These are phyloP conservation scores for Pisolithus tinctorius DNA, from an alignment of 768 basidiomycete genomes.

Conservation along the genomic window DNA sequence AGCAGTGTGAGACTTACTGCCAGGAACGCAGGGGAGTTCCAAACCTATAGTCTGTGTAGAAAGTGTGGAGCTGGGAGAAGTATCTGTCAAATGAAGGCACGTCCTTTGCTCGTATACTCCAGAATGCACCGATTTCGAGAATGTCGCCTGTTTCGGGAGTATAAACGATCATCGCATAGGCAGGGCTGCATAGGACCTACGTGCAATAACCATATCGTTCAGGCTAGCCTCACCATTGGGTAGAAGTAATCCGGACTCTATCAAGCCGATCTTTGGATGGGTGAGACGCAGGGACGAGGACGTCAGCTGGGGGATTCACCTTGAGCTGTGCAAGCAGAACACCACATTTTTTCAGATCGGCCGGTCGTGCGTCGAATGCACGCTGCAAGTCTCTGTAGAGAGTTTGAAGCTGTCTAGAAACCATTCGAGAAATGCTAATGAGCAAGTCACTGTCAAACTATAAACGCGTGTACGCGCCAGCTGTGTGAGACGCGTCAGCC, in stretches of 20 bases:
- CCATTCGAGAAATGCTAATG: conserved; percentile 30
- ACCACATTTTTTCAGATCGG: conserved; percentile 63
- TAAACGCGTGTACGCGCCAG: conserved; percentile 25
- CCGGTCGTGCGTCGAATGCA: conserved; percentile 58
- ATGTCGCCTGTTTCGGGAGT: conserved; percentile 64
- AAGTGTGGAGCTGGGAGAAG: conserved; percentile 84
- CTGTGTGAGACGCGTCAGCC: conserved; percentile 47
- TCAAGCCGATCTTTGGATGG: conserved; percentile 57
- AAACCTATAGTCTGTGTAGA: conserved; percentile 82
- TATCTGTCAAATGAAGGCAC: conserved; percentile 94
- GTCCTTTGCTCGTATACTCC: conserved; percentile 84
- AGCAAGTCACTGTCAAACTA: neutral
- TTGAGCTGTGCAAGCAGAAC: conserved; percentile 65
- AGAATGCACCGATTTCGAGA: conserved; percentile 92
- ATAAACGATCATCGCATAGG: neutral
- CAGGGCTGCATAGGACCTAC: conserved; percentile 38
- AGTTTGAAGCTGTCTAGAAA: conserved; percentile 44
- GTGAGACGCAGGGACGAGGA: neutral
- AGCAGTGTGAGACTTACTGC: neutral
- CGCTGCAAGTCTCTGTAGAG: conserved; percentile 63
- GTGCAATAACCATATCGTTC: conserved; percentile 66
- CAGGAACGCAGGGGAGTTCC: neutral
- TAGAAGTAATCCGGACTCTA: conserved; percentile 68
- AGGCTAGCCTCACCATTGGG: conserved; percentile 60
- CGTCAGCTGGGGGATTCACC: conserved; percentile 33